Base-by-base conservation (phyloP, 1,284 basidiomycete genomes). In the Rhodotorula sp. region DNA sequence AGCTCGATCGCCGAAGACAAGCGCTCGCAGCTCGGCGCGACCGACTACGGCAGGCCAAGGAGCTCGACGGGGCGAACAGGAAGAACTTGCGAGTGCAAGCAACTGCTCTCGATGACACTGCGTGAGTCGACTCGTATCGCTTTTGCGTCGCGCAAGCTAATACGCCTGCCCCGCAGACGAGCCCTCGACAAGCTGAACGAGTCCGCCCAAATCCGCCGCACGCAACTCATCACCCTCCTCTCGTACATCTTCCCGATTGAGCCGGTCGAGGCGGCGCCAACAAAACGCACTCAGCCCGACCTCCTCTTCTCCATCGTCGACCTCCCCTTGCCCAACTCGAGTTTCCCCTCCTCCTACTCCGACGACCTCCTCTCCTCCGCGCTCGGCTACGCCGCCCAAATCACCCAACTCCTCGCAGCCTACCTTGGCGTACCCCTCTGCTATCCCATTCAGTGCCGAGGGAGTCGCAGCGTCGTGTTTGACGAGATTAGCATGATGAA, bases 401-500 rank as follows among this genome's bases (percentile, higher is more conserved):
- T 92, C 5, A 85, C 94, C 51, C 89, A 91, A 64, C 82, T 93
- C 20, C 83, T 96, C 57, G 87, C 90, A 0, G 84, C 85, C n/a
- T 92, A 95, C 75, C 82, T 90, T 70, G 88, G 87, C 2, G 87
- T 88, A 69, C 83, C 84, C n/a, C 82, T 96, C 53, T 85, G 90
- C 13, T 97, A 97, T 82, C 92, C 93, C 34, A 85, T 97, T 66
- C 93, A 90, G 32, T 94, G 87, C 78, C 85, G 92, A 61, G 92
- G 92, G 9, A 94, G 91, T 74, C 84, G 90, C 67, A 94, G 91
- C 80, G 81, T 93, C 73, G 90, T 97, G 69, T 87, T 87, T 77
- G 94, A 97, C 82, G 89, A 88, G 19, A 94, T 96, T 64, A 92
- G 90, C 66, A 88, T 89, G 11, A 95, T 97, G 89, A 89, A 93